Evolutionary conservation across 139 green algal genomes (phyloP), one percentile per base, ranked within the genome.

Genomic region (Chlorella sp.): DNA sequence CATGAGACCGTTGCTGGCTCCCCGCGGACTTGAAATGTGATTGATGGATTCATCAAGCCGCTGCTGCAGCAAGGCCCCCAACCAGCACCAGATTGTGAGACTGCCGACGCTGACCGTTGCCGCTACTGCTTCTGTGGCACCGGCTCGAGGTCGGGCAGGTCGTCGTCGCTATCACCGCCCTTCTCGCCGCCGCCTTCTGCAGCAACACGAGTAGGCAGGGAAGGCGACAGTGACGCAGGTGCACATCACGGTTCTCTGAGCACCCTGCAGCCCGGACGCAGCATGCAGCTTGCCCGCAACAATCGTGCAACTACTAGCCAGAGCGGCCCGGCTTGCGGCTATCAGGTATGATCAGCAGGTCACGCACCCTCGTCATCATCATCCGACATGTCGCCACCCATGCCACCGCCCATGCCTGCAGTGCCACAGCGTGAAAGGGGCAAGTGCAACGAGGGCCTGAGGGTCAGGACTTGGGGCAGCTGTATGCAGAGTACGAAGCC

Each of bases 111-210:
- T n/a, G n/a, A n/a, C n/a, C n/a, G n/a, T n/a, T n/a, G n/a, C n/a
- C n/a, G 48, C 48, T 57, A 57, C 48, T 57, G 48, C 53, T 69
- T n/a, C 83, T 87, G 83, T 37, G 83, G 86, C 69, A 89, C 86
- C 5, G 78, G 36, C 53, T 91, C 90, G 24, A 91, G 85, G 28
- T 91, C 71, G 40, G 93, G 93, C 81, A 95, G 32, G 22, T 89
- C 89, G n/a, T 93, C 89, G 64, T 85, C 88, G 36, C 79, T 84
- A 24, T 92, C 85, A 0, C 60, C 91, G 36, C 78, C 90, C 37
- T 78, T 82, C 39, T 83, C 88, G 57, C 78, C 87, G 48, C 75
- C 91, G 24, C 66, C 88, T 26, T 71, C 87, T 37, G 19, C 83
- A 61, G 15, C 90, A 69, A 66, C 36, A 48, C 14, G 42, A 1